Evolutionary conservation across 371 early-diverging fungal genomes (phyloP), one percentile per base, ranked within the genome.

Genomic region (Apophysomyces trapeziformis): DNA sequence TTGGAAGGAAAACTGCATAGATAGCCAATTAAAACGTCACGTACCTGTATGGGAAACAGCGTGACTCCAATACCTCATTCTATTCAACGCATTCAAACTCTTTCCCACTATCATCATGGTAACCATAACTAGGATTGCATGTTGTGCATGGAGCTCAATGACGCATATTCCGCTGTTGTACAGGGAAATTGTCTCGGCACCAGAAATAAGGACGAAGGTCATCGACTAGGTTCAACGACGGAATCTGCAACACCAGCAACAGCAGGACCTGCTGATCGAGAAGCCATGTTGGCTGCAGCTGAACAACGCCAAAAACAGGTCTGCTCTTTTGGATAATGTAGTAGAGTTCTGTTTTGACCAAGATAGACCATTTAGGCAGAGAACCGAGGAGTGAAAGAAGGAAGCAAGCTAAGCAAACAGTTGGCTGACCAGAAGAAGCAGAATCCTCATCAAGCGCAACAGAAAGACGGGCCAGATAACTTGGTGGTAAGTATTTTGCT

Each of bases 371-470:
- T 16, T 14, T 61, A 79, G 79, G 69, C 76, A 54, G 79, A 79
- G 57, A 70, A 66, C 14, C 70, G 79, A 38, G 79, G 79, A 5
- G 70, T 70, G 12, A 57, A 67, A 45, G 65, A 73, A 14, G 74
- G 79, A 41, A 74, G 76, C 12, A 73, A 73, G 60, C 43, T 78
- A 26, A 78, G 76, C 60, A 75, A 76, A 54, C 67, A 78, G 44
- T 60, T 78, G 16, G 72, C 73, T 13, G 73, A 73, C 57, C 59
- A 73, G 57, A 68, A 67, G 38, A 57, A 58, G 8, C 67, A 71
- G 26, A 59, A 65, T 26, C 54, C 66, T 44, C 56, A 61, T 50
- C 66, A 32, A 35, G 11, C 7, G 57, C 66, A 57, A 60, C 66
- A 44, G 16, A 60, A 8, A 44, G 57, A 36, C 57, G 61, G 44